Evolutionary conservation across 805 yeast species (phyloP), one percentile per base, ranked within the genome.

Genomic region (Sungouiella thailandica): DNA sequence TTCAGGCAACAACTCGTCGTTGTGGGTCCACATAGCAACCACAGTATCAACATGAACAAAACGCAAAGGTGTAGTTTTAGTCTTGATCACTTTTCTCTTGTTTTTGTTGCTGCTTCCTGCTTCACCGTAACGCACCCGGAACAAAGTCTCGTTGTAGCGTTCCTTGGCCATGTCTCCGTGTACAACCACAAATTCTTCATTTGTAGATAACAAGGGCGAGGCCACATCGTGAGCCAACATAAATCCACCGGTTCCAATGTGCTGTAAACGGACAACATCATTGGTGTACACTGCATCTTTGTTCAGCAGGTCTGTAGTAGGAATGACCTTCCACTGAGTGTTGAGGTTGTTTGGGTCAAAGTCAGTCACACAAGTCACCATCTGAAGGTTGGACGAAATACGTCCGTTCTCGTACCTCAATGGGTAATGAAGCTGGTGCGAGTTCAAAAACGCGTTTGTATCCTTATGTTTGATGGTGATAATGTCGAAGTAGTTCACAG

Each of bases 351-450:
- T 39, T 19, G 42, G 47, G n/a, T 53, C 34, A 17, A 65, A 73
- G 31, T 67, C 68, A 38, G 67, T 60, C 19, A 65, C 58, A 49
- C 85, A 81, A 4, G 97, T 88, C 29, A 93, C 95, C 63, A 89
- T 96, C 66, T 93, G 97, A 39, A 93, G 88, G 58, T 85, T 82
- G 5, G 97, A 87, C 1, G 96, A 88, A 32, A 93, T 71, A 64
- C 98, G 80, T 7, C 97, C 97, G 57, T 93, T 97, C 40, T 89
- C 96, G 53, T 93, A 93, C 56, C 97, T 81, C 47, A 88, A 68
- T 25, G 97, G 97, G 57, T 89, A 93, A 26, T 62, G 61, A 31
- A 66, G 74, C 14, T 60, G 53, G 55, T 89, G 97, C 2, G 97
- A 90, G 58, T 93, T 97, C 50, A 93, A 71, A 36, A 75, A 72